Evolutionary conservation across 2,329 filamentous ascomycete species (phyloP).

Genomic region (Epichloe coenophiala): DNA sequence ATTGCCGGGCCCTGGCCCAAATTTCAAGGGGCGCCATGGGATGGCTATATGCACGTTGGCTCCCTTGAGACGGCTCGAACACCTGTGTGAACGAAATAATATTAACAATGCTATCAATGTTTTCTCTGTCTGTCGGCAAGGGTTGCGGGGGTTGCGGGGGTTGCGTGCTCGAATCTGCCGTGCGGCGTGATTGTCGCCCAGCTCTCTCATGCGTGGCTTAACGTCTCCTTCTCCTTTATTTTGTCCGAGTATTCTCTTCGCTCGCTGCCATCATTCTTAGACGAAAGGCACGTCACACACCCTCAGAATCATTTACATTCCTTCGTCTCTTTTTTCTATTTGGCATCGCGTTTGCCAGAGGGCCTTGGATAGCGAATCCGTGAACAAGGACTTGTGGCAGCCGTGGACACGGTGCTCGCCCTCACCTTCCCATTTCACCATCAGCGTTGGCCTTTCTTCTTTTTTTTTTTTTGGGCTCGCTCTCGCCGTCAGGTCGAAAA

Average conservation of each 20-base stretch:
- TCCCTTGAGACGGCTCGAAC: not conserved
- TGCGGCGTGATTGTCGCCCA: too few relatives aligned
- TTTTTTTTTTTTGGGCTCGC: not conserved
- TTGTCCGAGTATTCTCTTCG: too few relatives aligned
- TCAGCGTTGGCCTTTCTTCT: not conserved
- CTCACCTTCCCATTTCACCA: not conserved
- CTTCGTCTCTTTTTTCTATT: not conserved
- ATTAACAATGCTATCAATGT: too few relatives aligned
- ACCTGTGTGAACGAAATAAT: too few relatives aligned
- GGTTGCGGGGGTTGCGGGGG: not conserved
- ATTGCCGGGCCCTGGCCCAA: not conserved
- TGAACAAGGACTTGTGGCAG: not conserved
- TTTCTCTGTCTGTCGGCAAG: not conserved
- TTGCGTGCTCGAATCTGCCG: too few relatives aligned
- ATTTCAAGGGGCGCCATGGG: not conserved
- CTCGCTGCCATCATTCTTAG: not conserved
- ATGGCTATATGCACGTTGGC: not conserved
- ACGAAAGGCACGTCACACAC: too few relatives aligned
- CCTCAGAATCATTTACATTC: not conserved
- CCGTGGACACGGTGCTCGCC: too few relatives aligned
- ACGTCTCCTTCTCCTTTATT: too few relatives aligned
- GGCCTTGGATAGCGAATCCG: not conserved
- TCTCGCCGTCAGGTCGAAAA: not conserved
- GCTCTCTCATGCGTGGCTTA: too few relatives aligned
- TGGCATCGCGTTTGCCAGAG: not conserved